phyloP scores from a whole-genome alignment of 768 basidiomycete species.

The Pleurotus ostreatus region DNA sequence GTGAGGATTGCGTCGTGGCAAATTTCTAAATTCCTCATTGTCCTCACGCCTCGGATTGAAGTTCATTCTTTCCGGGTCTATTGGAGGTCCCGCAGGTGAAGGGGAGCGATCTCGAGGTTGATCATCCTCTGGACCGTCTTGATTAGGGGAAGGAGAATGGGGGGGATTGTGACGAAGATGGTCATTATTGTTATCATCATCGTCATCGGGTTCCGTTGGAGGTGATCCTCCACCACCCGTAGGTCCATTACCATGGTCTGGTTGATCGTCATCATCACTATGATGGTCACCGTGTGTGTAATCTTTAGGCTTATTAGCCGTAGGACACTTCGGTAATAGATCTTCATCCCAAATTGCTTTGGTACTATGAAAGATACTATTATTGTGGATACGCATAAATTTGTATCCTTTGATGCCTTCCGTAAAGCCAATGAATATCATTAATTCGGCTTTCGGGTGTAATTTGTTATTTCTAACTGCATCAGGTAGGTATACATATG shows the following conservation, averaged over 20 bases:
- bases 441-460: background rate
- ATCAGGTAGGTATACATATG: background rate
- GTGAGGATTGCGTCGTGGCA: too few species aligned
- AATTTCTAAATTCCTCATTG: too few species aligned
- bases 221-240: background rate
- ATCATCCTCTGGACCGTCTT: background rate
- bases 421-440: background rate
- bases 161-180: too few species aligned
- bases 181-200: too few species aligned
- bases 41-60: background rate
- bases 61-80: background rate
- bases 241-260: background rate
- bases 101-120: background rate
- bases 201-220: too few species aligned
- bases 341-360: background rate
- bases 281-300: background rate
- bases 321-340: background rate
- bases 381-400: background rate
- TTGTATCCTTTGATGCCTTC: background rate
- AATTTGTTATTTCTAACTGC: background rate
- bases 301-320: background rate
- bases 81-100: background rate
- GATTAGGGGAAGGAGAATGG: too few species aligned
- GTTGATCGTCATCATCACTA: background rate
- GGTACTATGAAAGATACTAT: background rate